Evolutionary conservation across 2,329 filamentous ascomycete genomes (phyloP).

Genomic region (Teratosphaeria pseudoeucalypti): DNA sequence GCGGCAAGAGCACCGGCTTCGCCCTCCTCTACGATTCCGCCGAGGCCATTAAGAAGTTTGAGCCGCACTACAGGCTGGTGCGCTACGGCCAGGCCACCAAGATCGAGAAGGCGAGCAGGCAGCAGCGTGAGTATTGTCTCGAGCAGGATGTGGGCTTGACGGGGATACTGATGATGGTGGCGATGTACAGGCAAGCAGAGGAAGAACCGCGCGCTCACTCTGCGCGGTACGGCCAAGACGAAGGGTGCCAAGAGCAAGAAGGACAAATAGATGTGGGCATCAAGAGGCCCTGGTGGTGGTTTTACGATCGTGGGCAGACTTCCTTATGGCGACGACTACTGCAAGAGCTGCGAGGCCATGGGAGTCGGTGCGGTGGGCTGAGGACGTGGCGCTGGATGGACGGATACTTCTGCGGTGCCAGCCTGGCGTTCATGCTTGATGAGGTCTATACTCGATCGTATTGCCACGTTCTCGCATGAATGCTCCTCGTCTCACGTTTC

Average conservation of each 20-base stretch:
- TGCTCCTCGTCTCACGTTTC: not conserved
- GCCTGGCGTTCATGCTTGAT: conserved; percentile 13
- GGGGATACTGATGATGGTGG: not conserved
- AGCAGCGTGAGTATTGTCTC: conserved; percentile 74
- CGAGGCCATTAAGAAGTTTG: conserved; percentile 99
- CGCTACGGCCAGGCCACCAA: conserved; percentile 85
- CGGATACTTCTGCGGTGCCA: conserved; percentile 6
- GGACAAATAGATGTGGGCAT: conserved; percentile 26
- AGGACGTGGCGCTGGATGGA: conserved; percentile 11
- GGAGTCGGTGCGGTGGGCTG: conserved; percentile 8
- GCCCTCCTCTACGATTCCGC: conserved; percentile 96
- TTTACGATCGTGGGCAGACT: conserved; percentile 2
- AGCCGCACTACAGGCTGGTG: conserved; percentile 95
- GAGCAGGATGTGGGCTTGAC: not conserved
- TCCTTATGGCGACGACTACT: conserved; percentile 1
- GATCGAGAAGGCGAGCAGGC: conserved; percentile 94
- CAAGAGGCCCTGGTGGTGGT: conserved; percentile 1
- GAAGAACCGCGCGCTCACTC: conserved; percentile 99
- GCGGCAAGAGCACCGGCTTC: conserved; percentile 98
- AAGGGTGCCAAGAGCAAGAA: conserved; percentile 95
- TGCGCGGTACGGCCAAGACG: conserved; percentile 94
- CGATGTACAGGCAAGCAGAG: conserved; percentile 82
- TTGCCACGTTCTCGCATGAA: not conserved
- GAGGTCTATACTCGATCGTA: not conserved
- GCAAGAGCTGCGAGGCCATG: not conserved